Conservation (phyloP, 495 filamentous ascomycete species). For the Aspergillus saccharolyticus region DNA sequence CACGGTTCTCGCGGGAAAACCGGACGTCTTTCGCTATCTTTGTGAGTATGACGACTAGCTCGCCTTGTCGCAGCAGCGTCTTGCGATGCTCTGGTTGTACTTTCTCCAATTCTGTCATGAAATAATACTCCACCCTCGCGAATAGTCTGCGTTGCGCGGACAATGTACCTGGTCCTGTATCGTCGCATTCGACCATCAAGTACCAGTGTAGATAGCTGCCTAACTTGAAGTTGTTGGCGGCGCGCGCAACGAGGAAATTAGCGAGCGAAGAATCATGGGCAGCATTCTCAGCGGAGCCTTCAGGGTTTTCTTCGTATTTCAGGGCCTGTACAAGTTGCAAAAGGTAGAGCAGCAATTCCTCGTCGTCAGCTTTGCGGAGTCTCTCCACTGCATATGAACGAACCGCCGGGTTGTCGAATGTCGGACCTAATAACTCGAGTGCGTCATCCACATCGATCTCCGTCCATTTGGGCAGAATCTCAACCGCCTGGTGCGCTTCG, state of each 20-base stretch:
- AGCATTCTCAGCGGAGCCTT: conserved; percentile 54
- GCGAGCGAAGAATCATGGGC: conserved; percentile 83
- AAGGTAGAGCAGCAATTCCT: conserved; percentile 88
- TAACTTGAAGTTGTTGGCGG: conserved; percentile 77
- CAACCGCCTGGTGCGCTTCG: conserved; percentile 83
- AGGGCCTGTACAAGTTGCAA: conserved; percentile 94
- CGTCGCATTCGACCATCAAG: conserved; percentile 93
- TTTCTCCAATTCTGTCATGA: conserved; percentile 75
- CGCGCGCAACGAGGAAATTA: conserved; percentile 80
- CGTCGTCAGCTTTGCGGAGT: conserved; percentile 84
- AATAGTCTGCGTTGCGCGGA: conserved; percentile 76
- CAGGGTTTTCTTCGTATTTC: conserved; percentile 79
- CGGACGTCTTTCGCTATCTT: conserved; percentile 90
- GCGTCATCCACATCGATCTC: conserved; percentile 98
- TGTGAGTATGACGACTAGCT: conserved; percentile 78
- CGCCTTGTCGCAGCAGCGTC: conserved; percentile 78
- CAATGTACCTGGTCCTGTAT: conserved; percentile 64
- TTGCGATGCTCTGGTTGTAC: conserved; percentile 60
- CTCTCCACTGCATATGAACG: conserved; percentile 91
- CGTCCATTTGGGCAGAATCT: conserved; percentile 88
- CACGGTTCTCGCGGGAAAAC: conserved; percentile 68
- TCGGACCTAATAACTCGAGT: conserved; percentile 86
- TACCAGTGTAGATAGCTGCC: conserved; percentile 98
- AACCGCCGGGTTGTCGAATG: conserved; percentile 81
- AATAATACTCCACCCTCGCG: conserved; percentile 87